Conservation (phyloP, 2,329 filamentous ascomycete genomes). For the Calonectria fujianensis region DNA sequence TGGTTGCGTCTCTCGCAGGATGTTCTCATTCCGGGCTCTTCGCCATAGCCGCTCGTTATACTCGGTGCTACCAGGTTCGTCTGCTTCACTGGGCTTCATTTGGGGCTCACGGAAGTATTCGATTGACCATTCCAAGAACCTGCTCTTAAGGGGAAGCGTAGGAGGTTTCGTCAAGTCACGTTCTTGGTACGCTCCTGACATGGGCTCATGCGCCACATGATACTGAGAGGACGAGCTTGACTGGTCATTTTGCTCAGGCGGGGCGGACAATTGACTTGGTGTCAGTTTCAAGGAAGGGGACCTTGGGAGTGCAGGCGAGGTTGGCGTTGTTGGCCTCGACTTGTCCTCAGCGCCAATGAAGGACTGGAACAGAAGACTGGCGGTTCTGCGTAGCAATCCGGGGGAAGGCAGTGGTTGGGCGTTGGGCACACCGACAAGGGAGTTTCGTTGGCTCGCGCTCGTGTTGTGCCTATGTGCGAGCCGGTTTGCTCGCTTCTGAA, state of each 20-base stretch:
- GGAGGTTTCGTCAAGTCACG: constrained; percentile 76
- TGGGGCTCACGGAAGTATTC: constrained; percentile 99
- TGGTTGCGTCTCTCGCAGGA: constrained; percentile 93
- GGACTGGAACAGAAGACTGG: constrained; percentile 77
- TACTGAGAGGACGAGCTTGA: constrained; percentile 78
- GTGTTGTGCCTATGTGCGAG: constrained; percentile 67
- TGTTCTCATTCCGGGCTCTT: constrained; percentile 92
- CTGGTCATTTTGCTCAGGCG: constrained; percentile 85
- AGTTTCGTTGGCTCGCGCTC: constrained; percentile 66
- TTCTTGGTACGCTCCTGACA: constrained; percentile 83
- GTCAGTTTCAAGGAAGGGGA: constrained; percentile 62
- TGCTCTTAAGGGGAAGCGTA: constrained; percentile 84
- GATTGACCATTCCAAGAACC: constrained; percentile 95
- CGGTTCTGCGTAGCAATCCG: constrained; percentile 77
- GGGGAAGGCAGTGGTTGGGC: constrained; percentile 71
- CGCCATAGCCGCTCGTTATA: constrained; percentile 98
- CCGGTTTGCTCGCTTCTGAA: constrained; percentile 72
- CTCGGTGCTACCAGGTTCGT: constrained; percentile 96
- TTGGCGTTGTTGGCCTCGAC: constrained; percentile 58
- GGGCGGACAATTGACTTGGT: constrained; percentile 67
- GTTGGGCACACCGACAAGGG: constrained; percentile 61
- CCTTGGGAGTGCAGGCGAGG: constrained; percentile 54
- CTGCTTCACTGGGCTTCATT: constrained; percentile 96
- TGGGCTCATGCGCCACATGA: constrained; percentile 84
- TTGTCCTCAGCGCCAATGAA: constrained; percentile 72